Percentiles rank a stretch among this genome's conserved stretches.
phyloP scores from a whole-genome alignment of 176 grass and related monocot species.

The Thalia dealbata region DNA sequence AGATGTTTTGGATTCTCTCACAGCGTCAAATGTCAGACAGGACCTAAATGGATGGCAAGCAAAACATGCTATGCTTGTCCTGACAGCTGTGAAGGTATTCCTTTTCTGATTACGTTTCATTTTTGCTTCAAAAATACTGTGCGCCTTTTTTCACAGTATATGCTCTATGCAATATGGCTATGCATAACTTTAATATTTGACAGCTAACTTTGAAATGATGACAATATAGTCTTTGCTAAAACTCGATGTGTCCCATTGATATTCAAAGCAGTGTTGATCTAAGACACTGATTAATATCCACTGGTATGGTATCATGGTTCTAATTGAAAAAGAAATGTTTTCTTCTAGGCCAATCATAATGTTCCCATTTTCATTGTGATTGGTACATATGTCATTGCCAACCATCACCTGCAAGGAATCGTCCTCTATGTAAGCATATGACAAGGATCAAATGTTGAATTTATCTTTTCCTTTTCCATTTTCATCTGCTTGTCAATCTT shows the following conservation, averaged over 20 bases:
- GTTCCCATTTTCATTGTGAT: neutral
- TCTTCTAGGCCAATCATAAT: neutral
- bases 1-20: constrained; percentile 47
- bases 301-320: too few relatives aligned
- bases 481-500: neutral
- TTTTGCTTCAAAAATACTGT: neutral
- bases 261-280: too few relatives aligned
- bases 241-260: too few relatives aligned
- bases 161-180: neutral
- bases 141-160: neutral
- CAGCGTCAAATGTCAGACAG: constrained; percentile 92
- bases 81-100: constrained; percentile 84
- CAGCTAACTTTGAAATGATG: neutral
- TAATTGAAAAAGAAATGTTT: too few relatives aligned
- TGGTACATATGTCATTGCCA: too few relatives aligned
- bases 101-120: constrained; percentile 6
- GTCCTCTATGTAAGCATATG: neutral
- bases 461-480: neutral
- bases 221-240: too few relatives aligned
- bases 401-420: neutral
- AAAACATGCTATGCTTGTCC: constrained; percentile 73
- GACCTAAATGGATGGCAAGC: constrained; percentile 98
- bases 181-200: neutral
- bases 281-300: too few relatives aligned
- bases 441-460: neutral